Percentiles rank a stretch among this genome's conserved stretches.
These are phyloP conservation scores for Quambalaria eucalypti DNA, from an alignment of 1,284 basidiomycete species.

Conservation along the genomic window DNA sequence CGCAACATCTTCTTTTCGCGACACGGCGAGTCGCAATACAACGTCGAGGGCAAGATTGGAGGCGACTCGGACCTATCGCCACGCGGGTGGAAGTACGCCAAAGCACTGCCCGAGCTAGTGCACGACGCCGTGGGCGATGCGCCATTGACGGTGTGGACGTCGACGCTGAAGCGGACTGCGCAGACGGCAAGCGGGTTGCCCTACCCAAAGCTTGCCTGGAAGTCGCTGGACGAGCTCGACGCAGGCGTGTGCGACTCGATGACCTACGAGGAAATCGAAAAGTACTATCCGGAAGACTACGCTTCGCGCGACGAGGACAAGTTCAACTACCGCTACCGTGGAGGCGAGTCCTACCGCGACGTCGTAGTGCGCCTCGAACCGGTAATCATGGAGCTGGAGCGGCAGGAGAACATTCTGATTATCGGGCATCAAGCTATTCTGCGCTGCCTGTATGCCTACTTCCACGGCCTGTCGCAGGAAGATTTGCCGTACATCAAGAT, in stretches of 20 bases:
- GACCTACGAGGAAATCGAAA: constrained; percentile 96
- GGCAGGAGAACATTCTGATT: constrained; percentile 93
- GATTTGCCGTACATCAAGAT: constrained; percentile 93
- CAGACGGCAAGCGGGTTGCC: constrained; percentile 76
- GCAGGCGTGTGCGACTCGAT: constrained; percentile 98
- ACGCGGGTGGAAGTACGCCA: constrained; percentile 74
- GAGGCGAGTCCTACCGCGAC: constrained; percentile 89
- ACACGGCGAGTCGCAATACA: constrained; percentile 97
- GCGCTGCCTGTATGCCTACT: constrained; percentile 66
- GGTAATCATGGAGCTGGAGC: constrained; percentile 96
- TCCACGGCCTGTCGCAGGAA: constrained; percentile 80
- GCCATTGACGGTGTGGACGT: constrained; percentile 91
- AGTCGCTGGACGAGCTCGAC: constrained; percentile 93
- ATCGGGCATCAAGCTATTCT: constrained; percentile 76
- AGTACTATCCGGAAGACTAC: constrained; percentile 92
- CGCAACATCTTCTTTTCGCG: constrained; percentile 91
- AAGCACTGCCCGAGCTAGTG: constrained; percentile 75
- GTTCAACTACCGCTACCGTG: constrained; percentile 91
- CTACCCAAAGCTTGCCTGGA: constrained; percentile 94
- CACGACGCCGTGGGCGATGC: constrained; percentile 83
- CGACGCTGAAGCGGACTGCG: constrained; percentile 81
- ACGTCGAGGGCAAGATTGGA: constrained; percentile 92
- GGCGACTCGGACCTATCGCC: constrained; percentile 82
- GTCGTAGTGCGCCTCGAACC: constrained; percentile 87
- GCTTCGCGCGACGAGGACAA: constrained; percentile 98